phyloP scores from a whole-genome alignment of 768 basidiomycete species.

The Kwoniella mangroviensis region DNA sequence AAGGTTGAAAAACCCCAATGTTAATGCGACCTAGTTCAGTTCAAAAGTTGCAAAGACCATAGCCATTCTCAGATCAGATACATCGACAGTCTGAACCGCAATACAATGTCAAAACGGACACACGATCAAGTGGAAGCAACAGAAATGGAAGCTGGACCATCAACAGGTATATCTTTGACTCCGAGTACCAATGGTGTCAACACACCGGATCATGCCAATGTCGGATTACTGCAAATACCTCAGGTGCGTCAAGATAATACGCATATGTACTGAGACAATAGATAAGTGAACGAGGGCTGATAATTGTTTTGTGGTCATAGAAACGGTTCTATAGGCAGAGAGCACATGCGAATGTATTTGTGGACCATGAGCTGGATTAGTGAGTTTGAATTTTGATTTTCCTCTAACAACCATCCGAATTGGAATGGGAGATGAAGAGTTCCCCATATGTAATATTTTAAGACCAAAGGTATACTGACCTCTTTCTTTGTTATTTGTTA shows the following conservation, averaged over 20 bases:
- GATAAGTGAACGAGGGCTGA: neutral
- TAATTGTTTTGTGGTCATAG: slow-evolving; percentile 34
- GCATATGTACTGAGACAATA: neutral
- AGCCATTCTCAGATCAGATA: neutral
- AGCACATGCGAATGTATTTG: slow-evolving; percentile 64
- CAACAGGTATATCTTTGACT: slow-evolving; percentile 4
- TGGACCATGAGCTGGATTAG: slow-evolving; percentile 77
- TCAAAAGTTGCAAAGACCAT: neutral
- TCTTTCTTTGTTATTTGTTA: neutral
- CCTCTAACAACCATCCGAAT: no score
- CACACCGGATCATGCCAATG: slow-evolving; percentile 10
- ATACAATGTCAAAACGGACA: slow-evolving; percentile 20
- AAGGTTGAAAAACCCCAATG: neutral
- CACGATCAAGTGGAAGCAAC: slow-evolving; percentile 16
- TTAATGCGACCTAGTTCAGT: neutral
- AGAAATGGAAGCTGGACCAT: slow-evolving; percentile 21
- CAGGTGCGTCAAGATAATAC: slow-evolving; percentile 30
- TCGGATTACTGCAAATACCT: slow-evolving; percentile 34
- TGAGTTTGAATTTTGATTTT: slow-evolving; percentile 39
- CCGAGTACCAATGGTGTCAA: slow-evolving; percentile 1
- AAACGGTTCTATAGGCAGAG: slow-evolving; percentile 63
- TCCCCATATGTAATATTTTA: no score
- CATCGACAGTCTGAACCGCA: neutral
- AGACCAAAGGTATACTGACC: neutral
- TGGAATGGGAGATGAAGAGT: no score